A percentile compares a stretch with the other conserved stretches of the same genome.
phyloP scores from a whole-genome alignment of 192 early-diverging fungal genomes.

The Entomortierella parvispora region DNA sequence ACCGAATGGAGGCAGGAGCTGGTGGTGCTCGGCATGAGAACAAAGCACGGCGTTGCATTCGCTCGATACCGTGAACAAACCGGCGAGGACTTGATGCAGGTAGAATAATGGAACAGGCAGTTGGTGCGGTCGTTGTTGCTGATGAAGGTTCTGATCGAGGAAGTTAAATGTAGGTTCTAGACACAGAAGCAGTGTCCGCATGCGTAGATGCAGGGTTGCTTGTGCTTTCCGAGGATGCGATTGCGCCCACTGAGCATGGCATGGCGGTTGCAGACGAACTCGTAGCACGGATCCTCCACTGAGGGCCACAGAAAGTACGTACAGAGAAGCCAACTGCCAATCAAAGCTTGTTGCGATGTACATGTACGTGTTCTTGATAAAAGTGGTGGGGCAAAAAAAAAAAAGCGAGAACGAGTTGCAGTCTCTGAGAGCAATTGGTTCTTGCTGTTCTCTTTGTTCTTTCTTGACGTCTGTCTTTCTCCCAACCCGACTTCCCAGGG shows the following conservation, averaged over 20 bases:
- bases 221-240: conserved; percentile 3
- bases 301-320: not conserved
- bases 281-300: conserved; percentile 48
- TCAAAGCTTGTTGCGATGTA: no score
- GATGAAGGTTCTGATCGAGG: no score
- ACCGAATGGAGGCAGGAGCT: conserved; percentile 52
- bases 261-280: conserved; percentile 63
- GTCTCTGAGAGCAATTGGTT: not conserved
- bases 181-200: conserved; percentile 7
- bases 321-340: not conserved
- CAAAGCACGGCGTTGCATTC: conserved; percentile 52
- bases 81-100: conserved; percentile 49
- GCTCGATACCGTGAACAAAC: conserved; percentile 39
- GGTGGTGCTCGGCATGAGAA: conserved; percentile 61
- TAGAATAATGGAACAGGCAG: no score
- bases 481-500: no score
- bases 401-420: not conserved
- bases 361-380: no score
- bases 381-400: conserved; percentile 1
- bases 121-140: not conserved
- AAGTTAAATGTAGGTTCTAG: no score
- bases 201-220: conserved; percentile 27
- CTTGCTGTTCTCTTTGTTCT: not conserved
- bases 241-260: conserved; percentile 63
- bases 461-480: no score